Base-by-base conservation (phyloP, 148 eudicot genomes). In the Chenopodium suecicum region DNA sequence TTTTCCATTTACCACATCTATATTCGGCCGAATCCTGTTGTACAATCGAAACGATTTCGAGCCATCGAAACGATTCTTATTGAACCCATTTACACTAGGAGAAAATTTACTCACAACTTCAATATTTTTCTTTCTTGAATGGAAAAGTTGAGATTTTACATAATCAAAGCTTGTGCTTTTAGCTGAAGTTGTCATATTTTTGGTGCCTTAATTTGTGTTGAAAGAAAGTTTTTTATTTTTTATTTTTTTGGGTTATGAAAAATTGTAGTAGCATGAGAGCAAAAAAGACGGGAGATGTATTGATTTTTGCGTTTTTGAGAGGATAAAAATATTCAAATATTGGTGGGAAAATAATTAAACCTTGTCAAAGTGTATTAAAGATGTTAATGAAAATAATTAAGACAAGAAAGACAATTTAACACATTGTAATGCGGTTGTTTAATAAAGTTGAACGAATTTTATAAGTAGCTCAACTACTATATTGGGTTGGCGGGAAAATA, bases 401-500 rank as follows among this genome's bases (percentile, higher is more conserved):
- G 68, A 17, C 22, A 56, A 14, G 62, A 56, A 14, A 56, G 62
- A 56, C 19, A 14, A 56, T 56, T 14, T 13, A 9, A 50, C 14
- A 50, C 16, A 56, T 41, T 6, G 62, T 56, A 17, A 2, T 4
- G 16, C 16, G 62, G 62, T 56, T 14, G 62, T 56, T 56, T 13
- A 56, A 56, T 12, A 56, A 17, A 4, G 62, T 14, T 56, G 62
- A 56, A 79, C 64, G 82, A 68, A 8, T 44, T 41, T 79, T 66
- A 47, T 75, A 75, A 85, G 74, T 78, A 83, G 92, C 85, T 90
- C 89, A 90, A 87, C 93, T 66, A 89, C 93, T 74, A 46, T 52
- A 76, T 79, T 78, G 78, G 86, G 84, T 84, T 78, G 88, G 89
- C 82, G 80, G 63, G 83, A 87, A 86, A 84, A 74, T 71, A 72